These are phyloP conservation scores for Nicotiana otophora DNA, from an alignment of 257 asterid species.

Conservation along the genomic window DNA sequence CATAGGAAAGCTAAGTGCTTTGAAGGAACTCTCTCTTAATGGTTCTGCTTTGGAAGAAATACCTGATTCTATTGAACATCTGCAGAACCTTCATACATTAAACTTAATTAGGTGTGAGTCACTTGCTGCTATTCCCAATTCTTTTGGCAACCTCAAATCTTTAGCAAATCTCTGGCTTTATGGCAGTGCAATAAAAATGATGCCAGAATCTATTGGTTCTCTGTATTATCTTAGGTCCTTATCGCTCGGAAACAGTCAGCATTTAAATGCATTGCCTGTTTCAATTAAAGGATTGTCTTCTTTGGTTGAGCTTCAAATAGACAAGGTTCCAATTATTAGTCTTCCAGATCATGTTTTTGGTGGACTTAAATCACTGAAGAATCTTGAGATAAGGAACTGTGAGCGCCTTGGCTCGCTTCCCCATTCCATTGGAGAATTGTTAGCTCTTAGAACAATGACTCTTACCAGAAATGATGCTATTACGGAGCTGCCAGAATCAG, in stretches of 20 bases:
- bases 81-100: constrained; percentile 23
- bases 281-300: constrained; percentile 21
- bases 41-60: constrained; percentile 20
- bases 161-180: constrained; percentile 20
- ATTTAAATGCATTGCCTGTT: constrained; percentile 14
- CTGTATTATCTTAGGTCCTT: constrained; percentile 22
- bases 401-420: constrained; percentile 20
- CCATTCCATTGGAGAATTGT: constrained; percentile 21
- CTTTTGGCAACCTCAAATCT: constrained; percentile 22
- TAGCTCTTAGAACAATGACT: constrained; percentile 16
- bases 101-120: constrained; percentile 19
- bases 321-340: neutral
- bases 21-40: constrained; percentile 21
- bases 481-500: constrained; percentile 24
- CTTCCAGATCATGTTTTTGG: constrained; percentile 21
- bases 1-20: constrained; percentile 25
- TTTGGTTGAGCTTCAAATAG: constrained; percentile 25
- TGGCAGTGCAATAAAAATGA: constrained; percentile 7
- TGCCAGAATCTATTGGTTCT: constrained; percentile 27
- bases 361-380: constrained; percentile 21
- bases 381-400: constrained; percentile 25
- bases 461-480: constrained; percentile 19
- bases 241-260: constrained; percentile 11
- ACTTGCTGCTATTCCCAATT: constrained; percentile 16
- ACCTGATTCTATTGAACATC: constrained; percentile 20